phyloP scores from a whole-genome alignment of 2,329 filamentous ascomycete genomes.

The Dothideomycetes sp. region DNA sequence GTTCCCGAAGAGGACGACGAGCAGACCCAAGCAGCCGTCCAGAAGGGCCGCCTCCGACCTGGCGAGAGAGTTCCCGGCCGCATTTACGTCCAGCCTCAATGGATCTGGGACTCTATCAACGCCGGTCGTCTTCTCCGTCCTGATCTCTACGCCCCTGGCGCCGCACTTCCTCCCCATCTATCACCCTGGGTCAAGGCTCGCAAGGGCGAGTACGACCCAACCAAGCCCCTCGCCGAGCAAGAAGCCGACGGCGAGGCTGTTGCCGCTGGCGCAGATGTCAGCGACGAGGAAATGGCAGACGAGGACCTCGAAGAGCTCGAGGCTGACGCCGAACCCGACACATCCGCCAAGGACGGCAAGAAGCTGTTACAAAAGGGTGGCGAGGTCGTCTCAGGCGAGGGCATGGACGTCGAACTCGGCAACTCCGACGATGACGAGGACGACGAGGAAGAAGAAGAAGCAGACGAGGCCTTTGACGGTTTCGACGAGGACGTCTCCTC shows the following conservation, averaged over 20 bases:
- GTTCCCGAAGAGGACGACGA: conserved; percentile 39
- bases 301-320: conserved; percentile 8
- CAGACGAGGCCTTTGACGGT: conserved; percentile 33
- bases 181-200: conserved; percentile 89
- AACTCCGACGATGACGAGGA: conserved; percentile 35
- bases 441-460: conserved; percentile 34
- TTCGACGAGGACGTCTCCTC: conserved; percentile 36
- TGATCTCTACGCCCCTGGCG: conserved; percentile 81
- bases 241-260: conserved; percentile 79
- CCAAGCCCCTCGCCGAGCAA: conserved; percentile 72
- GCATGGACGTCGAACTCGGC: conserved; percentile 37
- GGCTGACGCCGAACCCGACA: conserved; percentile 29
- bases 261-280: conserved; percentile 26
- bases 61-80: conserved; percentile 79
- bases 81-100: conserved; percentile 91
- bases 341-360: conserved; percentile 36
- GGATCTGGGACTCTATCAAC: conserved; percentile 97
- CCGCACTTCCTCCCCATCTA: conserved; percentile 82
- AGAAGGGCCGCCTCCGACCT: conserved; percentile 33
- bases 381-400: conserved; percentile 18
- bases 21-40: conserved; percentile 46
- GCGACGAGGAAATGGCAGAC: conserved; percentile 37
- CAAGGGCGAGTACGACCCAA: conserved; percentile 85
- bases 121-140: conserved; percentile 78
- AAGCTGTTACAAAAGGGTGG: conserved; percentile 14